Evolutionary conservation across 2,329 filamentous ascomycete genomes (phyloP).

Genomic region (Chaetomiaceae sp.): DNA sequence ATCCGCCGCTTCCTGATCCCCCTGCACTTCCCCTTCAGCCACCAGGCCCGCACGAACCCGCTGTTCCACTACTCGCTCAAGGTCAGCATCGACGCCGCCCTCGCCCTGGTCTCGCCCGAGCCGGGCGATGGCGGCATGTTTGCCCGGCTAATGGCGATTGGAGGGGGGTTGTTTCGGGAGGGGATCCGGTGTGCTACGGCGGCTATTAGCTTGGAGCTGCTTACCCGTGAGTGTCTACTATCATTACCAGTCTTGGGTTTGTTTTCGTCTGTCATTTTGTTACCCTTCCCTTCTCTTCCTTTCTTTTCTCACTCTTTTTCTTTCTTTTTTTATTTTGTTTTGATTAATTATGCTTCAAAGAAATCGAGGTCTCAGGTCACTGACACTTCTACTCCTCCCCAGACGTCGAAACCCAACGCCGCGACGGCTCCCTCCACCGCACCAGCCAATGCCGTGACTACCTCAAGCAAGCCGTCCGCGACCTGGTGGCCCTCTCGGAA

Average conservation of each 20-base stretch:
- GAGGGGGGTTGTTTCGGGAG: slow-evolving; percentile 41
- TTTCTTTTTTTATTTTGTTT: not conserved
- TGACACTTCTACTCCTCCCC: too few relatives aligned
- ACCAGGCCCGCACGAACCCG: slow-evolving; percentile 39
- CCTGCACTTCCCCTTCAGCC: slow-evolving; percentile 48
- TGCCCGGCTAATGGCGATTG: slow-evolving; percentile 33
- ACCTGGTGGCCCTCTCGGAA: slow-evolving; percentile 28
- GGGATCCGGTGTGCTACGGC: slow-evolving; percentile 33
- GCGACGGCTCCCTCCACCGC: slow-evolving; percentile 3
- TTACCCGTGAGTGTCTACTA: slow-evolving; percentile 23
- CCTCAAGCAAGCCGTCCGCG: slow-evolving; percentile 31
- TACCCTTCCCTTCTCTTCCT: not conserved
- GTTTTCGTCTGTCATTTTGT: too few relatives aligned
- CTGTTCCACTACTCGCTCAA: slow-evolving; percentile 48
- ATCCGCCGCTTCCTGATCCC: slow-evolving; percentile 52
- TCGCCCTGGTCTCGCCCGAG: slow-evolving; percentile 35
- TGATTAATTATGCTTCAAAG: too few relatives aligned
- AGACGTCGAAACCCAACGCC: slow-evolving; percentile 22
- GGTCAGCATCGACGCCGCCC: slow-evolving; percentile 41
- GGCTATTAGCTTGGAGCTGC: slow-evolving; percentile 36
- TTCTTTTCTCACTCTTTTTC: not conserved
- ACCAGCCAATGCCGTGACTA: slow-evolving; percentile 23
- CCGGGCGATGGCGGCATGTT: slow-evolving; percentile 33
- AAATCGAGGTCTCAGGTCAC: too few relatives aligned
- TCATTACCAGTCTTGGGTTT: too few relatives aligned